phyloP scores from a whole-genome alignment of 352 stramenopile species.

The Globisporangium camurandrum region DNA sequence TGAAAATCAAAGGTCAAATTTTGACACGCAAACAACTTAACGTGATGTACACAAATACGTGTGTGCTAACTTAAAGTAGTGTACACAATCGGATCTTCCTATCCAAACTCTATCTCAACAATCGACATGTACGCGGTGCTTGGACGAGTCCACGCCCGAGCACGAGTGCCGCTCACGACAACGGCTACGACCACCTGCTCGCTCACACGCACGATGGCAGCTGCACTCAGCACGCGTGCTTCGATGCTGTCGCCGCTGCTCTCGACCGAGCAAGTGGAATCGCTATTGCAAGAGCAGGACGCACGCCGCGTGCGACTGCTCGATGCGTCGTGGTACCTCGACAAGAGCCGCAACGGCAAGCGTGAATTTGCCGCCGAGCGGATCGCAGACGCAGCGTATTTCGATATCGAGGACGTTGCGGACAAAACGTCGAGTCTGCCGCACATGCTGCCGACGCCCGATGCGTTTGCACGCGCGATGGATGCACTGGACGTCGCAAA shows the following conservation, averaged over 20 bases:
- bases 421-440: constrained; percentile 66
- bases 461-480: constrained; percentile 65
- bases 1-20: too few species aligned
- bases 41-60: too few species aligned
- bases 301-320: constrained; percentile 63
- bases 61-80: too few species aligned
- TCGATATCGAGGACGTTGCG: constrained; percentile 88
- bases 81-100: too few species aligned
- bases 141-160: too few species aligned
- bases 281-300: constrained; percentile 17
- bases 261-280: constrained; percentile 42
- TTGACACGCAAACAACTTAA: too few species aligned
- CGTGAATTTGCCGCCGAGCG: constrained; percentile 50
- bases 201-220: constrained; percentile 1
- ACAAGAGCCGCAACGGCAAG: constrained; percentile 60
- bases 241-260: constrained; percentile 28
- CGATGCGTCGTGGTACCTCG: constrained; percentile 78
- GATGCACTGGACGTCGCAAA: constrained; percentile 59
- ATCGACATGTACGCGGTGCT: too few species aligned
- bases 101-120: too few species aligned
- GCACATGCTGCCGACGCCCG: constrained; percentile 74
- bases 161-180: too few species aligned
- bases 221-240: constrained; percentile 3
- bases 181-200: too few species aligned
- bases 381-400: constrained; percentile 83